Evolutionary conservation across 192 early-diverging fungal species (phyloP), one percentile per base, ranked within the genome.

Genomic region (Mortierella hygrophila): DNA sequence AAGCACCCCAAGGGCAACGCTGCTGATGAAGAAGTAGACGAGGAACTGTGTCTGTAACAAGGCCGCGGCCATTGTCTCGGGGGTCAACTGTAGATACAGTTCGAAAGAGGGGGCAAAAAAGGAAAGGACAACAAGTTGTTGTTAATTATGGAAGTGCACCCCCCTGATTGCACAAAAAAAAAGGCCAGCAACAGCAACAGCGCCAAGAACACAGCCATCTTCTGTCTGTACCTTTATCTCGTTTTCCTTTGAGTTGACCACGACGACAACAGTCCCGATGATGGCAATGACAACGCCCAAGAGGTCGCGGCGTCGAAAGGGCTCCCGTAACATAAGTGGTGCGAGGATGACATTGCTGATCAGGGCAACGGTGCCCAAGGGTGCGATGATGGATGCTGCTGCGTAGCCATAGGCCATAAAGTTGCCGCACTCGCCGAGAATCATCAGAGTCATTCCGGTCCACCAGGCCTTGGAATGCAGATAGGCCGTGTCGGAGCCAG

Each of bases 371-470:
- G 95, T 95, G n/a, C 95, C 95, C 40, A 95, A 77, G 0, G 95
- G 95, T 26, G 95, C 93, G 75, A 95, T 91, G 8, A 94, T 90
- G 18, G 94, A 94, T 26, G 95, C 94, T 32, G 93, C 93, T 16
- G 95, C 94, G 83, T 93, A 95, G 13, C 93, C 95, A 82, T 95
- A 95, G 3, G 95, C 95, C 85, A 90, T 70, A 87, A 93, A 89
- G 82, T 93, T 83, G 26, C 81, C 84, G 20, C 80, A 80, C 49
- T 89, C 82, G 21, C 84, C 84, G 46, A 88, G 49, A 3, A 93
- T 79, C 95, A 95, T 95, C 2, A 95, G 74, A 4, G 88, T 84
- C 80, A 95, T 92, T 16, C 95, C 95, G 7, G 92, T 20, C 95
- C 95, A 95, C 95, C 94, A 94, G 15, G 90, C 74, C 70, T 90